A percentile compares a stretch with the other conserved stretches of the same genome.
phyloP scores from a whole-genome alignment of 2,329 filamentous ascomycete genomes.

The Nemania diffusa region DNA sequence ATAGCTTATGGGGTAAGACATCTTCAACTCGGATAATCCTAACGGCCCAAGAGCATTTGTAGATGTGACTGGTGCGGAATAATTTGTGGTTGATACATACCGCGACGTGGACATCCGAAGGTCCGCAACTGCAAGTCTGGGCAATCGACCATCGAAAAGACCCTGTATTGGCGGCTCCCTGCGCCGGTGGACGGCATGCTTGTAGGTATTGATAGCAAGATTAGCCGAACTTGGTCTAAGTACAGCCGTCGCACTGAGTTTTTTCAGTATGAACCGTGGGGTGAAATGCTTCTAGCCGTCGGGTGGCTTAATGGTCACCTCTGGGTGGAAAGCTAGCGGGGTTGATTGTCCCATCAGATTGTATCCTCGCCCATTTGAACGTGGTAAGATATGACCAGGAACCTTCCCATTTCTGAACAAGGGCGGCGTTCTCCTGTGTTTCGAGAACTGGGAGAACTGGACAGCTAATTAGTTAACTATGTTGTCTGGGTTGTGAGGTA shows the following conservation, averaged over 20 bases:
- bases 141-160: slow-evolving; percentile 24
- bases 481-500: background rate
- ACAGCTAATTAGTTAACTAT: slow-evolving; percentile 41
- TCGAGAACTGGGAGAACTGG: slow-evolving; percentile 79
- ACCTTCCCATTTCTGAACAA: slow-evolving; percentile 80
- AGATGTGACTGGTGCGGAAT: slow-evolving; percentile 26
- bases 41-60: slow-evolving; percentile 22
- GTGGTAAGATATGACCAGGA: slow-evolving; percentile 83
- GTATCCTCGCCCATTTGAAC: slow-evolving; percentile 80
- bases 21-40: slow-evolving; percentile 23
- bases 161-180: slow-evolving; percentile 39
- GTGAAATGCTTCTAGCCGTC: slow-evolving; percentile 20
- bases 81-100: slow-evolving; percentile 38
- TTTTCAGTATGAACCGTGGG: slow-evolving; percentile 18
- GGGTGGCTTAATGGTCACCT: slow-evolving; percentile 50
- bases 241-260: slow-evolving; percentile 27
- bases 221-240: slow-evolving; percentile 44
- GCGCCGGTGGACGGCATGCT: slow-evolving; percentile 42
- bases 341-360: slow-evolving; percentile 70
- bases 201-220: slow-evolving; percentile 45
- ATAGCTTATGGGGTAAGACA: slow-evolving; percentile 25
- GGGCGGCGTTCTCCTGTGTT: slow-evolving; percentile 70
- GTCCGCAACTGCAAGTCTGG: slow-evolving; percentile 37
- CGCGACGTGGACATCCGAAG: slow-evolving; percentile 44
- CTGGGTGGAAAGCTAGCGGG: slow-evolving; percentile 83